Evolutionary conservation across 345 rosid genomes (phyloP).

Genomic region (Cardamine resedifolia): DNA sequence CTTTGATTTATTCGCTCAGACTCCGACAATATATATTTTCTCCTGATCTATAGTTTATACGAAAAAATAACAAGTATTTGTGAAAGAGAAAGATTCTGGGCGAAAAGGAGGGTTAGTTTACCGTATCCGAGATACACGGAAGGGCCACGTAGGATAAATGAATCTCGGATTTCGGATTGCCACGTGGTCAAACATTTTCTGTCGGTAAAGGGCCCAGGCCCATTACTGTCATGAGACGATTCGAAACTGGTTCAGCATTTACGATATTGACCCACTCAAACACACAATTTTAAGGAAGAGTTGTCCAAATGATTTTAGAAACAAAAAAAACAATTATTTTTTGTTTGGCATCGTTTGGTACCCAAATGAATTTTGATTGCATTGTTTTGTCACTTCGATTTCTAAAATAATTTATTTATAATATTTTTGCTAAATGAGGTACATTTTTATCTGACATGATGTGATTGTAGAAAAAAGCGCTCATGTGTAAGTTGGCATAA

Average conservation of each 20-base stretch:
- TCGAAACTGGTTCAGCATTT: neutral
- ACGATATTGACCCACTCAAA: conserved; percentile 21
- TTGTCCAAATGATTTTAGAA: too few species aligned
- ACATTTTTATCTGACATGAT: neutral
- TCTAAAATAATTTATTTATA: neutral
- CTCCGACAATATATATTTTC: neutral
- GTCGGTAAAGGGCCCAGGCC: conserved; percentile 39
- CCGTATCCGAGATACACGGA: conserved; percentile 15
- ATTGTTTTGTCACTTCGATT: neutral
- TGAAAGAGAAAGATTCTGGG: conserved; percentile 32
- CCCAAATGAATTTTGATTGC: neutral
- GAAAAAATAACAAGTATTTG: neutral
- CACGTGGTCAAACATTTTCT: conserved; percentile 12
- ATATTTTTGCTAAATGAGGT: neutral
- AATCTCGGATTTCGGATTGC: neutral
- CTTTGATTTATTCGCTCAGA: conserved; percentile 29
- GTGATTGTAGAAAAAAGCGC: neutral
- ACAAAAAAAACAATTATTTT: too few species aligned
- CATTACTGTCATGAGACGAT: conserved; percentile 18
- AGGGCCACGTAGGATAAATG: conserved; percentile 30
- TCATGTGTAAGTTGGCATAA: neutral
- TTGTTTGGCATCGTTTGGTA: too few species aligned
- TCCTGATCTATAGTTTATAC: neutral
- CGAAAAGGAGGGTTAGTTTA: conserved; percentile 25
- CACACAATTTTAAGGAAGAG: too few species aligned